These are phyloP conservation scores for Talaromyces amestolkiae DNA, from an alignment of 2,329 filamentous ascomycete species.

Conservation along the genomic window DNA sequence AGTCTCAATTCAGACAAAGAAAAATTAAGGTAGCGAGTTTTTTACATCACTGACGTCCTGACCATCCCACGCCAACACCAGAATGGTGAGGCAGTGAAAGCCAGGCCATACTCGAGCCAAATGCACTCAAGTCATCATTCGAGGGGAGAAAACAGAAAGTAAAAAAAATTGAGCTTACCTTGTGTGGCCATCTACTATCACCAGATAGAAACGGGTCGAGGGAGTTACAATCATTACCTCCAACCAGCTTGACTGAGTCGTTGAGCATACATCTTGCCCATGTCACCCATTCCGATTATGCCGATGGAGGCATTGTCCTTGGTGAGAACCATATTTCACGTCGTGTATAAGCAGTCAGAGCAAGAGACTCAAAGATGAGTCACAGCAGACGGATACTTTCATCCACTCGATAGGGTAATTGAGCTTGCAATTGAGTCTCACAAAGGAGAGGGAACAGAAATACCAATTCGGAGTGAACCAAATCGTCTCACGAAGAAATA, in stretches of 20 bases:
- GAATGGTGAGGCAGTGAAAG: conserved; percentile 65
- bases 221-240: conserved; percentile 67
- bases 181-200: background rate
- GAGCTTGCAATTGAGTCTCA: conserved; percentile 16
- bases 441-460: conserved; percentile 12
- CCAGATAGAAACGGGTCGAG: conserved; percentile 33
- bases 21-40: conserved; percentile 96
- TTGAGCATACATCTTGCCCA: conserved; percentile 98
- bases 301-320: conserved; percentile 76
- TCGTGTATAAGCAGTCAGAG: background rate
- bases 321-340: conserved; percentile 34
- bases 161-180: conserved; percentile 6
- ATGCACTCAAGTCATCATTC: conserved; percentile 99
- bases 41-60: conserved; percentile 94
- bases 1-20: conserved; percentile 69
- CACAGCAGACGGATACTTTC: background rate
- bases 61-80: conserved; percentile 60
- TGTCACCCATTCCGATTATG: conserved; percentile 98
- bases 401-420: conserved; percentile 1
- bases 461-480: background rate
- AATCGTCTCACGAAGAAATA: background rate
- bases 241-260: conserved; percentile 87
- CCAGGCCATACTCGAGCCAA: conserved; percentile 97
- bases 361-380: background rate
- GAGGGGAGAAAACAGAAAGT: conserved; percentile 24